phyloP scores from a whole-genome alignment of 1,284 basidiomycete genomes.

The Sanghuangporus weigelae region DNA sequence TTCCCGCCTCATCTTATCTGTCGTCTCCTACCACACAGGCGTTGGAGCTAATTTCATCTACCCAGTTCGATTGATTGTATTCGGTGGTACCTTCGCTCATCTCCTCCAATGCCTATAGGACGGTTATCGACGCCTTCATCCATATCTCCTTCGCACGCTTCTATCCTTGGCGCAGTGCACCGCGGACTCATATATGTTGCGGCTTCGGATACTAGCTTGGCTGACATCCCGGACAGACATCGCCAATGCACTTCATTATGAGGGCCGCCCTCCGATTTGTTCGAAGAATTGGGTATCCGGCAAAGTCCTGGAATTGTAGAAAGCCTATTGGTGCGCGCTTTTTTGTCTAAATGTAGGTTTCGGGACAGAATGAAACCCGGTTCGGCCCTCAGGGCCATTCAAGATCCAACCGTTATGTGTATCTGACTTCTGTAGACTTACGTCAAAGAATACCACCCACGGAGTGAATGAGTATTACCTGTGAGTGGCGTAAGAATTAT shows the following conservation, averaged over 20 bases:
- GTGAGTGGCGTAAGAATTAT: not conserved
- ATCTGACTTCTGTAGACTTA: not conserved
- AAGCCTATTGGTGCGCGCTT: not conserved
- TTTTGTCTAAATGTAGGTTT: not conserved
- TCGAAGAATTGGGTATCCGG: not conserved
- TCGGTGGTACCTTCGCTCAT: not conserved
- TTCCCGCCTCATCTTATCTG: not conserved
- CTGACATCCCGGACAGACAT: not conserved
- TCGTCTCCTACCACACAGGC: not conserved
- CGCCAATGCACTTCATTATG: not conserved
- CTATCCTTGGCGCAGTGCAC: not conserved
- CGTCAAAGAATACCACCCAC: not conserved
- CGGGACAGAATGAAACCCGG: no score
- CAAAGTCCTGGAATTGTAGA: not conserved
- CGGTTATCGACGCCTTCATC: not conserved
- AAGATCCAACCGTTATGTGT: not conserved
- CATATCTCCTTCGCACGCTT: not conserved
- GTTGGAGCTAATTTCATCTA: not conserved
- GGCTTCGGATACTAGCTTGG: not conserved
- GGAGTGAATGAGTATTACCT: not conserved
- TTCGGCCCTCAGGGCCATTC: not conserved
- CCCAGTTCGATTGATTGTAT: not conserved
- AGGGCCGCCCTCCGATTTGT: not conserved
- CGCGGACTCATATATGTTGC: not conserved
- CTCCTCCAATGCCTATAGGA: not conserved